These are phyloP conservation scores for Penicillium sp. DNA, from an alignment of 2,329 filamentous ascomycete genomes.

Conservation along the genomic window DNA sequence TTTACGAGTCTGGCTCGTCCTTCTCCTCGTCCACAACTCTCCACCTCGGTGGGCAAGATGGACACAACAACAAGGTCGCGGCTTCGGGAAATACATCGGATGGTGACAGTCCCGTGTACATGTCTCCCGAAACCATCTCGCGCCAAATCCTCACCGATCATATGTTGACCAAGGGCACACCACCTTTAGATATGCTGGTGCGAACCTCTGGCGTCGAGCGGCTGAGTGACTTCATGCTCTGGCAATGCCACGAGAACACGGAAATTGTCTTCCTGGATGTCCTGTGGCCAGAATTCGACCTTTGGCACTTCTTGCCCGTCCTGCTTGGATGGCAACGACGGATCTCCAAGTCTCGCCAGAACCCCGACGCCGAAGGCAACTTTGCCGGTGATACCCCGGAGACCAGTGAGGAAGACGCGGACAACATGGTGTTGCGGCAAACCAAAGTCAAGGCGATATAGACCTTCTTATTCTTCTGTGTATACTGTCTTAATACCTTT, in stretches of 20 bases:
- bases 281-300: conserved; percentile 93
- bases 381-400: conserved; percentile 58
- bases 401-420: conserved; percentile 35
- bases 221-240: conserved; percentile 97
- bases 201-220: conserved; percentile 92
- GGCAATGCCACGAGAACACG: conserved; percentile 94
- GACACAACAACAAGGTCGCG: conserved; percentile 46
- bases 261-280: conserved; percentile 91
- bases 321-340: conserved; percentile 85
- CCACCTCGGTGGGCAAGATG: conserved; percentile 42
- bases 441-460: conserved; percentile 43
- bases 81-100: conserved; percentile 38
- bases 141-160: conserved; percentile 80
- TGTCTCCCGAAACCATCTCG: conserved; percentile 89
- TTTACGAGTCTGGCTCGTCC: conserved; percentile 45
- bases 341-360: conserved; percentile 66
- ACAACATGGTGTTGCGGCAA: conserved; percentile 28
- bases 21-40: conserved; percentile 58
- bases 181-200: conserved; percentile 87
- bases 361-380: conserved; percentile 64
- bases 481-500: conserved; percentile 16
- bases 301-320: conserved; percentile 92
- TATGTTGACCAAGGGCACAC: conserved; percentile 84
- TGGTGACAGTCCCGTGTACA: conserved; percentile 48
- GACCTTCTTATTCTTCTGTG: conserved; percentile 11